Evolutionary conservation across 192 early-diverging fungal genomes (phyloP), one percentile per base, ranked within the genome.

Genomic region (Endogone sp.): DNA sequence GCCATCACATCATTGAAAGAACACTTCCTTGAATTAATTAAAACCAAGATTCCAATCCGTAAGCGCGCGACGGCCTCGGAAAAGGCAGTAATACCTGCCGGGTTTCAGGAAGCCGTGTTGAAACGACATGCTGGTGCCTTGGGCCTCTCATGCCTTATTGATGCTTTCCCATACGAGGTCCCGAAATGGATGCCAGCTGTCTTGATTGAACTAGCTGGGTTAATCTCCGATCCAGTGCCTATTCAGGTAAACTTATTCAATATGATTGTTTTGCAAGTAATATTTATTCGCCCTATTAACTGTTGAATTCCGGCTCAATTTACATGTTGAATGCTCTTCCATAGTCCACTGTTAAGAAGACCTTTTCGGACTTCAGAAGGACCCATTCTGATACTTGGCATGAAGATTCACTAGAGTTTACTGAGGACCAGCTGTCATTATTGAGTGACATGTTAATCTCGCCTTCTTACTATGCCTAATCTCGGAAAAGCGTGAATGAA

Each of bases 311-410:
- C n/a, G n/a, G n/a, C n/a, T n/a, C n/a, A n/a, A n/a, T n/a, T n/a
- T n/a, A n/a, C n/a, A 44, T 70, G 60, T 37, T 72, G 20, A 55
- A n/a, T 37, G 31, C 29, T 77, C 13, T 56, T 24, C 30, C 30
- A 0, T 81, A 90, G 84, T 69, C 89, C 4, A 92, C 96, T 2
- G 91, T 96, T 3, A 85, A 90, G 66, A 90, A 89, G 61, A 90
- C 89, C 24, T 96, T 97, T 86, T 88, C 94, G 4, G 95, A 98
- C 68, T 98, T 98, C 71, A 83, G 91, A 69, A 81, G 96, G 61
- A 98, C 96, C 4, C 96, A 98, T 71, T 92, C 93, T 66, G 96
- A 98, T 69, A 92, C 90, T 9, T 98, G 96, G 96, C 93, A 94
- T 63, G 89, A 95, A 64, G 94, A 98, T 67, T 85, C 86, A 73